Evolutionary conservation across 345 rosid genomes (phyloP).

Genomic region (Citropsis articulata): DNA sequence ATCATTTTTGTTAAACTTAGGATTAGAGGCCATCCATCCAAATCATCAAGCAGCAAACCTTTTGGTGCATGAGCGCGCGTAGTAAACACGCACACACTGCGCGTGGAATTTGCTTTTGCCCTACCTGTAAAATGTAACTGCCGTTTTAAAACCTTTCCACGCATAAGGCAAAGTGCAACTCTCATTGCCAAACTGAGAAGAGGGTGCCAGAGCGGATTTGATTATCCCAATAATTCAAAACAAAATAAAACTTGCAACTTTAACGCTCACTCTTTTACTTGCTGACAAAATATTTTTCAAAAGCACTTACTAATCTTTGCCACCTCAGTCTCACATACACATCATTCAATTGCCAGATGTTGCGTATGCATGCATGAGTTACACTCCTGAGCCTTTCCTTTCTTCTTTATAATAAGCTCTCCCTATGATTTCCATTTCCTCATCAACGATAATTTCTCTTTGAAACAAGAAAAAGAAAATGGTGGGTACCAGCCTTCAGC

Average conservation of each 20-base stretch:
- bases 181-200: not conserved
- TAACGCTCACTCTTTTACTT: not conserved
- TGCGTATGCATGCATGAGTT: not conserved
- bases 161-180: not conserved
- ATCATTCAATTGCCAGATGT: not conserved
- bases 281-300: not conserved
- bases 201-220: not conserved
- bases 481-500: not conserved
- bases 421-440: not conserved
- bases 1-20: no score
- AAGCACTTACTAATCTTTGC: not conserved
- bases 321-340: not conserved
- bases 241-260: not conserved
- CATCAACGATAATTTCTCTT: no score
- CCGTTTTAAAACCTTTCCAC: not conserved
- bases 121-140: not conserved
- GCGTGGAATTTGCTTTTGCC: not conserved
- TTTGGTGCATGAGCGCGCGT: not conserved
- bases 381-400: not conserved
- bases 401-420: not conserved
- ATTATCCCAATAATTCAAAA: not conserved
- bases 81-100: not conserved
- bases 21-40: no score
- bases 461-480: not conserved
- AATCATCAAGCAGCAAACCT: no score